Evolutionary conservation across 2,329 filamentous ascomycete genomes (phyloP), one percentile per base, ranked within the genome.

Genomic region (Monosporascus sp.): DNA sequence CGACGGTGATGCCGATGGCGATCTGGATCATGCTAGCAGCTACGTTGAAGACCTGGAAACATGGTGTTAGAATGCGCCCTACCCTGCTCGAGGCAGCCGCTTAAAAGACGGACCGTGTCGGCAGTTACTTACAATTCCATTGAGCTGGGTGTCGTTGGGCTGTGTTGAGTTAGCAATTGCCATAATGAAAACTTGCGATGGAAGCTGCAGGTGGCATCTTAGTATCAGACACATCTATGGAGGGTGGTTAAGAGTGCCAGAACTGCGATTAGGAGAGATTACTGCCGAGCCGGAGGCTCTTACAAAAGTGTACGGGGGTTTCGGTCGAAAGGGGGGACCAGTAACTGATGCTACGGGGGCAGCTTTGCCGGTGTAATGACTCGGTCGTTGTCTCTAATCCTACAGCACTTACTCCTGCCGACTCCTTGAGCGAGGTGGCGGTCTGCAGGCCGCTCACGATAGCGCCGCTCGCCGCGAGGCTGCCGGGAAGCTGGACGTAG

Each of bases 1-100:
- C 82, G 2, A 84, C 81, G n/a, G 80, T 82, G 54, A 85, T 81
- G 37, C 81, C 80, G 52, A 85, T 82, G 6, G 81, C 79, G 2
- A 85, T 78, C 63, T 85, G 80, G 20, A 85, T 77, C 51, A 85
- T 81, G 54, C 77, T 80, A 39, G 80, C 74, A 27, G 82, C 68
- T 5, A 85, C 77, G 8, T 76, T 78, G 56, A 83, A 81, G 17
- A 62, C 57, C 60, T 62, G 50, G 3, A 41, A 7, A 36, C 6
- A 36, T 3, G 18, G n/a, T 17, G 41, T 55, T 50, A 54, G 49
- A 35, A 35, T 4, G 31, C 31, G 14, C 11, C 31, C 31, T 35
- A 11, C 31, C 31, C 31, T 35, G 31, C 31, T 35, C 9, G 31
- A 11, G 31, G 31, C 9, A 11, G 27, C 27, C 27, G 27, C 31